A percentile compares a stretch with the other conserved stretches of the same genome.
These are phyloP conservation scores for Lachnum nothofagi DNA, from an alignment of 2,329 filamentous ascomycete genomes.

Conservation along the genomic window DNA sequence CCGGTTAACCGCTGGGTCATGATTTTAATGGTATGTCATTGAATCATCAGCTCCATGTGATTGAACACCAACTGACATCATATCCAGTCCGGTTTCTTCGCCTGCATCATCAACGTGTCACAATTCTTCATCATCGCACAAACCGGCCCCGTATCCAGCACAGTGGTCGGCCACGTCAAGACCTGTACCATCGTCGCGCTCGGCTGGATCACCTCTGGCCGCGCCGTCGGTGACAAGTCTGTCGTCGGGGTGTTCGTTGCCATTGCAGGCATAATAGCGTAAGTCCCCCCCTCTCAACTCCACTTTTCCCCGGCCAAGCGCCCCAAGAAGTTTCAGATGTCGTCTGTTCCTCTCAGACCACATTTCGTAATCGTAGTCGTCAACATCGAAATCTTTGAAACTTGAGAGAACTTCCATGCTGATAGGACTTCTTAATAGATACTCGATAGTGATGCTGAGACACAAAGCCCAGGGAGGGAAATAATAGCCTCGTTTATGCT, in stretches of 20 bases:
- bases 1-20: constrained; percentile 50
- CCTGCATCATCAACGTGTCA: constrained; percentile 60
- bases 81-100: constrained; percentile 55
- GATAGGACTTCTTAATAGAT: constrained; percentile 32
- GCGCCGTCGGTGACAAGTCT: constrained; percentile 52
- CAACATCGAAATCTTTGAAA: neutral
- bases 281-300: constrained; percentile 26
- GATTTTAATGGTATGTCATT: constrained; percentile 49
- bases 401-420: neutral
- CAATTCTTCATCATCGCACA: constrained; percentile 59
- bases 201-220: constrained; percentile 54
- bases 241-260: constrained; percentile 52
- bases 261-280: constrained; percentile 53
- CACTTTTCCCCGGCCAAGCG: neutral
- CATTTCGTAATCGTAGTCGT: neutral
- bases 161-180: constrained; percentile 62
- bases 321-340: neutral
- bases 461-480: constrained; percentile 33
- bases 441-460: constrained; percentile 45
- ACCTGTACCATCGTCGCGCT: constrained; percentile 61
- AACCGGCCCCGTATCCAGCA: constrained; percentile 59
- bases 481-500: constrained; percentile 5
- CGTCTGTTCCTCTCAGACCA: neutral
- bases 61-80: constrained; percentile 16
- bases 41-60: constrained; percentile 18